Base-by-base conservation (phyloP, 768 basidiomycete genomes). In the Rhodosporidiobolus sp. region DNA sequence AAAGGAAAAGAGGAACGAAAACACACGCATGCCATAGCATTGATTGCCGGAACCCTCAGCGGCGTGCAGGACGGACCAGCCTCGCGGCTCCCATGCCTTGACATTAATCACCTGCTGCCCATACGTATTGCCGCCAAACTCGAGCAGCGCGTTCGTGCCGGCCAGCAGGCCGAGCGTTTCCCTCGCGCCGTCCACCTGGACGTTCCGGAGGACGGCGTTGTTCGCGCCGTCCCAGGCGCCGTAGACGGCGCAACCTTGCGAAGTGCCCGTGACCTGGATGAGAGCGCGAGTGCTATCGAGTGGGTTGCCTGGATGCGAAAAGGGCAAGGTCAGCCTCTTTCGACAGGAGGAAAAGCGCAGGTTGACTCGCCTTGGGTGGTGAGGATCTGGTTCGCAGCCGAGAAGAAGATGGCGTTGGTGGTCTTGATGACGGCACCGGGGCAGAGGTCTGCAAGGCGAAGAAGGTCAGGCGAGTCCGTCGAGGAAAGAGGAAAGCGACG, bases 321-420 rank as follows among this genome's bases (percentile, higher is more conserved):
- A 54, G 14, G 53, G 4, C 53, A n/a, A 26, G 4, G 5, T n/a
- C 28, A n/a, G 12, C 28, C 4, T 7, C 28, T 19, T 28, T 12
- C 17, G 22, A 17, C 11, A 26, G 30, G 11, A 12, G 10, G 54
- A 28, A 34, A 14, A 32, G 11, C 19, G 30, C n/a, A 28, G 43
- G 4, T 4, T 7, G 30, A 24, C 65, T 5, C 24, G 49, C 73
- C 73, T 10, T 61, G 58, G 3, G 73, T 74, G 20, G 58, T 66
- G 35, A 74, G 46, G n/a, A 63, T 50, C 49, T 74, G 73, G 32
- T 62, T 52, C 0, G 59, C 24, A 4, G 53, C 64, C 10, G 48
- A 57, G 48, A 74, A 66, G 60, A 57, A 69, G 63, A 74, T 55
- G 22, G 67, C 46, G 34, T 61, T 58, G 48, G 56, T 50, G 55